Evolutionary conservation across 2,329 filamentous ascomycete genomes (phyloP).

Genomic region (Beauveria scarabaeidicola): DNA sequence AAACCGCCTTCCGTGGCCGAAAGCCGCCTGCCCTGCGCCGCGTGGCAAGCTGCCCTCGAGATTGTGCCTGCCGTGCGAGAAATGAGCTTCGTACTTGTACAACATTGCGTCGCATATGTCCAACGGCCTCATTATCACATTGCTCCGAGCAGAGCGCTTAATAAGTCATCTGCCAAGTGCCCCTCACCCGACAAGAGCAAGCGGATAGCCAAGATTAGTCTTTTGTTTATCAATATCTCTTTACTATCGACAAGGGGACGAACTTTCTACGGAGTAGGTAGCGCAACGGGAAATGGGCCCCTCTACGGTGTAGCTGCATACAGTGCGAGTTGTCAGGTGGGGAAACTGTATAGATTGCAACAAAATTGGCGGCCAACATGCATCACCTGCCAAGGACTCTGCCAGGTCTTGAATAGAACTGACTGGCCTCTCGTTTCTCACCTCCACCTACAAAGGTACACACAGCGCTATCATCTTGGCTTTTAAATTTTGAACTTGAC

Average conservation of each 20-base stretch:
- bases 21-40: not conserved
- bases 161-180: not conserved
- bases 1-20: not conserved
- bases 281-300: conserved; percentile 5
- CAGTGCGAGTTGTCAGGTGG: not conserved
- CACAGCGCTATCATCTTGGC: not conserved
- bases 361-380: not conserved
- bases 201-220: not conserved
- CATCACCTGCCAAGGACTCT: not conserved
- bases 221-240: conserved; percentile 1
- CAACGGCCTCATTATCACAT: no score
- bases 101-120: not conserved
- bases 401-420: not conserved
- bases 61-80: not conserved
- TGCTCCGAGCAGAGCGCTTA: no score
- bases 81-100: not conserved
- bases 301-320: conserved; percentile 9
- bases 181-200: not conserved
- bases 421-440: not conserved
- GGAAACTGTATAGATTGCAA: not conserved
- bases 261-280: no score
- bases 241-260: not conserved
- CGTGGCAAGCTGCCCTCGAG: not conserved
- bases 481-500: no score
- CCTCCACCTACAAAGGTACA: not conserved